Evolutionary conservation across 768 basidiomycete species (phyloP).

Genomic region (Cubamyces sp.): DNA sequence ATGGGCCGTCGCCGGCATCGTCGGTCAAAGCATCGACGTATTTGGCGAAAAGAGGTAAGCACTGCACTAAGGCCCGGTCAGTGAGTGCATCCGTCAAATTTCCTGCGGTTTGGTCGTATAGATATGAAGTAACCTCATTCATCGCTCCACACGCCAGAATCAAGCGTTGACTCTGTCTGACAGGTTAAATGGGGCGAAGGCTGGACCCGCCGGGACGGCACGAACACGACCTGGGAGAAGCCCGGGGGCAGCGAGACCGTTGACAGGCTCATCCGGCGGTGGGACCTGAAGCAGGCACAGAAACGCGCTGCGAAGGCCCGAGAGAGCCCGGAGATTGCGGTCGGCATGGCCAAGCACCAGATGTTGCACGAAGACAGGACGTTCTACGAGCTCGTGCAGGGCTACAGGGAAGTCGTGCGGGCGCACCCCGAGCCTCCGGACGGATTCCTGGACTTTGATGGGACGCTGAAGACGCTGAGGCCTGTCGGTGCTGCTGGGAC

Average conservation of each 20-base stretch:
- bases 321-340: slow-evolving; percentile 42
- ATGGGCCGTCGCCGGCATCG: slow-evolving; percentile 24
- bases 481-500: background rate
- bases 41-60: slow-evolving; percentile 21
- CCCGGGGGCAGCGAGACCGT: slow-evolving; percentile 27
- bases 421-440: background rate
- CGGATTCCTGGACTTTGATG: slow-evolving; percentile 4
- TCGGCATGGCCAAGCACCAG: slow-evolving; percentile 41
- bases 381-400: slow-evolving; percentile 19
- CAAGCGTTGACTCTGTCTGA: background rate
- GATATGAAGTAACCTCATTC: slow-evolving; percentile 21
- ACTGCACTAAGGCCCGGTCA: too few relatives aligned
- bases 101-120: background rate
- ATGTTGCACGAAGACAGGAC: slow-evolving; percentile 45
- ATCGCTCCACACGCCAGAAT: background rate
- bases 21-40: slow-evolving; percentile 25
- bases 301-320: slow-evolving; percentile 36
- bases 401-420: slow-evolving; percentile 16
- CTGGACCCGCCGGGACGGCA: slow-evolving; percentile 55
- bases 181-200: slow-evolving; percentile 54
- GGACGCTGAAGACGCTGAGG: background rate
- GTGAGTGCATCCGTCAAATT: too few relatives aligned
- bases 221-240: slow-evolving; percentile 58
- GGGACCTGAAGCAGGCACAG: slow-evolving; percentile 40
- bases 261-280: slow-evolving; percentile 32